phyloP scores from a whole-genome alignment of 371 early-diverging fungal species.

The Saksenaea oblongispora region DNA sequence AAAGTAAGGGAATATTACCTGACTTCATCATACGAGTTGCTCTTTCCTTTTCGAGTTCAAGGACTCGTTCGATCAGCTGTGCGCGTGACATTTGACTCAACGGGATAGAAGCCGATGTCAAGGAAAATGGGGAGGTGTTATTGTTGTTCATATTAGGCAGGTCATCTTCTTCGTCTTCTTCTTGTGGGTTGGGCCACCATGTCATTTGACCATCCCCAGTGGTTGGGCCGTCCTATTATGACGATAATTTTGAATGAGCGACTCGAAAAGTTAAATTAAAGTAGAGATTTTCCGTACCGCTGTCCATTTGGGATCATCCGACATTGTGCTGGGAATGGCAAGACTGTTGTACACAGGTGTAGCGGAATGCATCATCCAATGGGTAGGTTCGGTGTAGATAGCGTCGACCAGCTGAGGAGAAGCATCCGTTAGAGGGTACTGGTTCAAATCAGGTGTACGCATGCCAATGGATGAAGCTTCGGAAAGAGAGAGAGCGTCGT shows the following conservation, averaged over 20 bases:
- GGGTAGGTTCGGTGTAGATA: not conserved
- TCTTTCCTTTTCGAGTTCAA: slow-evolving; percentile 36
- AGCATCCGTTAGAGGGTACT: not conserved
- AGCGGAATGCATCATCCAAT: not conserved
- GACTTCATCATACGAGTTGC: not conserved
- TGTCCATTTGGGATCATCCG: slow-evolving; percentile 1
- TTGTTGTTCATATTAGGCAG: no score
- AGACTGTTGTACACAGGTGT: not conserved
- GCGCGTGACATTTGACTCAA: slow-evolving; percentile 15
- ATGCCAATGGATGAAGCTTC: slow-evolving; percentile 1
- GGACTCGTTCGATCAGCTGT: slow-evolving; percentile 36
- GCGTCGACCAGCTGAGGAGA: not conserved
- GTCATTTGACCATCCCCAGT: slow-evolving; percentile 1
- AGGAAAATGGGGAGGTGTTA: not conserved
- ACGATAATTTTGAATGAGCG: not conserved
- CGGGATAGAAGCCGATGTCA: not conserved
- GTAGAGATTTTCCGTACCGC: not conserved
- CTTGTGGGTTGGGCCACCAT: slow-evolving; percentile 3
- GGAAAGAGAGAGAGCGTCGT: slow-evolving; percentile 3
- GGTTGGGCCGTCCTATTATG: not conserved
- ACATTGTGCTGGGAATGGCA: not conserved
- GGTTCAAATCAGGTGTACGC: not conserved
- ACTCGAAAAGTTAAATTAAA: not conserved
- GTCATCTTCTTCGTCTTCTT: not conserved
- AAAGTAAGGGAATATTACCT: no score